phyloP scores from a whole-genome alignment of 1,284 basidiomycete genomes.

The Fomitopsis palustris region DNA sequence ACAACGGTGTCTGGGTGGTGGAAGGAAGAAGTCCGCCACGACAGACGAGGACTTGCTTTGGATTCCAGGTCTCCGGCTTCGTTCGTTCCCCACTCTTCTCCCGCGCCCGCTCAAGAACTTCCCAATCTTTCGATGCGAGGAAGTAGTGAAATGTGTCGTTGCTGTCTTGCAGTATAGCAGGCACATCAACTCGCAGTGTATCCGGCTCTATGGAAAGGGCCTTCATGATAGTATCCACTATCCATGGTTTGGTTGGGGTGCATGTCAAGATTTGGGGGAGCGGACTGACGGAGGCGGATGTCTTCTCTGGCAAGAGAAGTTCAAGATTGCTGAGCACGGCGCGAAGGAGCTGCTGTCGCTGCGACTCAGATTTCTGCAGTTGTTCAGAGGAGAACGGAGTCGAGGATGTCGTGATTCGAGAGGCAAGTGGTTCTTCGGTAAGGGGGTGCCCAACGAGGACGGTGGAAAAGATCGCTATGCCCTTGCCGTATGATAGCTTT shows the following conservation, averaged over 20 bases:
- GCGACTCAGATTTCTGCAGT: constrained; percentile 33
- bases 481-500: constrained; percentile 46
- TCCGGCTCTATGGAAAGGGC: constrained; percentile 27
- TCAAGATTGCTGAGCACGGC: constrained; percentile 43
- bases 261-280: constrained; percentile 54
- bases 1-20: constrained; percentile 47
- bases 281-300: constrained; percentile 26
- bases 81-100: not conserved
- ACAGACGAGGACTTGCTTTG: constrained; percentile 46
- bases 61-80: constrained; percentile 35
- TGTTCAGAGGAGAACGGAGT: constrained; percentile 28
- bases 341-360: constrained; percentile 38
- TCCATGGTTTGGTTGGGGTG: constrained; percentile 32
- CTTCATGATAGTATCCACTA: constrained; percentile 36
- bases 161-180: constrained; percentile 47
- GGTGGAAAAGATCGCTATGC: constrained; percentile 58
- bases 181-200: constrained; percentile 18
- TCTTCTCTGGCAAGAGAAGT: constrained; percentile 38
- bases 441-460: constrained; percentile 64
- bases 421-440: constrained; percentile 37
- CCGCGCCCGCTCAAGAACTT: constrained; percentile 35
- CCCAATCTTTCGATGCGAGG: constrained; percentile 30
- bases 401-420: constrained; percentile 29
- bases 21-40: constrained; percentile 33
- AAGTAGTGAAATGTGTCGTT: constrained; percentile 69